Base-by-base conservation (phyloP, 345 rosid species). In the Hibiscus syriacus region DNA sequence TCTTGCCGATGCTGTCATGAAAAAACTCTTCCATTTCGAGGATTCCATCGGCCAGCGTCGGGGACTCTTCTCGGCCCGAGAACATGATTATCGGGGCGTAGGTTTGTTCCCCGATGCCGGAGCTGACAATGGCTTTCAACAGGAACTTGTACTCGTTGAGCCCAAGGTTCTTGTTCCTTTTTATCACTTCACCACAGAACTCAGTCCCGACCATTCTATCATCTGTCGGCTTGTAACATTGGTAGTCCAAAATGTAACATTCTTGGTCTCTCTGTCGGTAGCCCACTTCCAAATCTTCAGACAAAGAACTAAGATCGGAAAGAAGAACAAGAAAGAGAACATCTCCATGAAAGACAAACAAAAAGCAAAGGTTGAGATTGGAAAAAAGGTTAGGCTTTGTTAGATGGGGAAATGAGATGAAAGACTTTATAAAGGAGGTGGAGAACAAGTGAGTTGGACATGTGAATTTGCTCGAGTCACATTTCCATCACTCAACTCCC, bases 1-100 rank as follows among this genome's bases (percentile, higher is more conserved):
- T 74, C 67, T 86, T 91, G 0, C 58, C 77, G 8, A 93, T 76
- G 82, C 84, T 84, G 46, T 86, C 95, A 0, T 66, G 6, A 48
- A 84, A 90, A 67, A 93, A 87, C 67, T 93, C 98, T 9, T 93
- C 96, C 96, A 90, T 87, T 87, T 93, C 98, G 0, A 43, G 29
- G 78, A 87, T 73, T 29, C 79, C 84, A 13, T 93, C 98, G 22
- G 73, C 75, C 54, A 84, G 65, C 0, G 83, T 70, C 1, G 99
- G 99, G 59, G 22, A 67, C 19, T 87, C 90, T 72, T 86, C 87
- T 23, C 83, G 50, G 20, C 90, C 88, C 25, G 74, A 71, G 32
- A 86, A 81, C 65, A 86, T 74, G 49, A 81, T 68, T 70, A 89
- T 76, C 1, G 95, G 95, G 26, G 85, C 89, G 17, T 88, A 88